Evolutionary conservation across 1,284 basidiomycete genomes (phyloP).

Genomic region (Cryptococcus sp.): DNA sequence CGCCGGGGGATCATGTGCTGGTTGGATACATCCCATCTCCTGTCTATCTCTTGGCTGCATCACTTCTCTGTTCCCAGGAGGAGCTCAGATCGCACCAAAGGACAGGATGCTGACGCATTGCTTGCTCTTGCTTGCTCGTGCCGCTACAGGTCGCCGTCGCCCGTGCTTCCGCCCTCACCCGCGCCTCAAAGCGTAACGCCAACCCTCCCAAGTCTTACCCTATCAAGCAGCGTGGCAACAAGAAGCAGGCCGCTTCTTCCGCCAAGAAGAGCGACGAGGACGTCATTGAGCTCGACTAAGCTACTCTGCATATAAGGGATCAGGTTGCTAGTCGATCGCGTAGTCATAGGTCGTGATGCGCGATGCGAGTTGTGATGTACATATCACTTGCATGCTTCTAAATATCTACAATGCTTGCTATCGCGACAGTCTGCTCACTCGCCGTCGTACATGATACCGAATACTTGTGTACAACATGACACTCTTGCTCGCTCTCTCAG

Average conservation of each 20-base stretch:
- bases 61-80: not conserved
- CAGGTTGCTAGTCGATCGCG: slow-evolving; percentile 4
- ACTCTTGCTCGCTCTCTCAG: no score
- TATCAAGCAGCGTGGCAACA: slow-evolving; percentile 76
- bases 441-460: no score
- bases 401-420: no score
- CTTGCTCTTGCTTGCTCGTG: not conserved
- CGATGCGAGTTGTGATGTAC: no score
- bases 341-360: no score
- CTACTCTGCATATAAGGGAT: not conserved
- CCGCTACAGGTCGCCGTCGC: slow-evolving; percentile 69
- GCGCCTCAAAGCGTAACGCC: slow-evolving; percentile 67
- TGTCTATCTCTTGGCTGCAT: not conserved
- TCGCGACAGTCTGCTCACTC: no score
- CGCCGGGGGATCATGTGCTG: slow-evolving; percentile 26
- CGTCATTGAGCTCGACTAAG: slow-evolving; percentile 52
- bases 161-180: slow-evolving; percentile 73
- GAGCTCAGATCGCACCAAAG: not conserved
- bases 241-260: slow-evolving; percentile 74
- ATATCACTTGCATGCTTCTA: no score
- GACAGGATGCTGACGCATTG: slow-evolving; percentile 12
- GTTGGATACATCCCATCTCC: slow-evolving; percentile 21
- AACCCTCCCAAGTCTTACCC: slow-evolving; percentile 63
- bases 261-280: slow-evolving; percentile 48
- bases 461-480: no score